Evolutionary conservation across 345 rosid genomes (phyloP).

Genomic region (Draba incana): DNA sequence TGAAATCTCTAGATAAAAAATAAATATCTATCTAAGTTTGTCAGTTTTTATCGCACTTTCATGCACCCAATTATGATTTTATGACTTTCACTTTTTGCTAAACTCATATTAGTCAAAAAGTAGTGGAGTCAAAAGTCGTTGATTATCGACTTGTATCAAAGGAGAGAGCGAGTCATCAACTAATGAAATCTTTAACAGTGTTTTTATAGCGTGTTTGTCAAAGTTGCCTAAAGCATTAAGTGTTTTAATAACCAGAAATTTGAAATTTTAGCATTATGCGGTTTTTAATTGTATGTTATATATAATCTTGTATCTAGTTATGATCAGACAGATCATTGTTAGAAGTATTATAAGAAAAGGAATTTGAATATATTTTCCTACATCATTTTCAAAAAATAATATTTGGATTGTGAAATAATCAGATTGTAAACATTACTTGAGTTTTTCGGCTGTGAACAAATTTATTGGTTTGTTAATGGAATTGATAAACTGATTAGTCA

Average conservation of each 20-base stretch:
- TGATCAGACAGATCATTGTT: not conserved
- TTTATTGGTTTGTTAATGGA: no score
- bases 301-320: not conserved
- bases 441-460: no score
- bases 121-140: slow-evolving; percentile 29
- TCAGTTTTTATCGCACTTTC: slow-evolving; percentile 11
- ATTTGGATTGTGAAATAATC: no score
- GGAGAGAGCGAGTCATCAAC: not conserved
- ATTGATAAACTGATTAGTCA: no score
- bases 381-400: no score
- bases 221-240: not conserved
- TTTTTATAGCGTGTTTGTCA: slow-evolving; percentile 13
- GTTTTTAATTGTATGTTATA: not conserved
- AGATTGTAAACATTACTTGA: no score
- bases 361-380: not conserved
- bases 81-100: slow-evolving; percentile 1
- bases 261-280: not conserved
- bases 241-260: not conserved
- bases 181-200: not conserved
- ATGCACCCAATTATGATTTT: not conserved
- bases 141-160: slow-evolving; percentile 28
- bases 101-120: slow-evolving; percentile 17
- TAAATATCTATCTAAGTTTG: not conserved
- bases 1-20: not conserved
- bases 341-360: not conserved